phyloP scores from a whole-genome alignment of 164 flowering plant genomes.

The Berberis thunbergii region DNA sequence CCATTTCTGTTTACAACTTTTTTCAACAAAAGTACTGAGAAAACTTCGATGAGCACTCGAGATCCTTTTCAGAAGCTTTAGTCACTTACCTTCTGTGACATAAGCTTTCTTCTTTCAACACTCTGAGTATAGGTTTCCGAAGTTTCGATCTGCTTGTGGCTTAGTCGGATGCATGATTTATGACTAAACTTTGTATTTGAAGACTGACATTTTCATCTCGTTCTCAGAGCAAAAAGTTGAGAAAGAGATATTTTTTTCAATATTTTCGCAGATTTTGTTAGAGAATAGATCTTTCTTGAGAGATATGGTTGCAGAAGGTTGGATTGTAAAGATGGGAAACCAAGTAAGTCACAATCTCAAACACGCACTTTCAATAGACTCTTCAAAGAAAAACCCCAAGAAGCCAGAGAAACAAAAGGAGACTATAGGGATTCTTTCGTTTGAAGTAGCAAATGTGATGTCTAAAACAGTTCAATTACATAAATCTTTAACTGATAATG shows the following conservation, averaged over 20 bases:
- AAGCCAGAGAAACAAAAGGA: conserved; percentile 20
- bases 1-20: no score
- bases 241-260: neutral
- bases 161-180: no score
- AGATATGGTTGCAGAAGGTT: conserved; percentile 79
- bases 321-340: conserved; percentile 78
- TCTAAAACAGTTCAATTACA: conserved; percentile 73
- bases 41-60: no score
- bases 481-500: conserved; percentile 56
- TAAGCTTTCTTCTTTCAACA: no score
- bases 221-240: neutral
- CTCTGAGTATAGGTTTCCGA: no score
- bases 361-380: conserved; percentile 48
- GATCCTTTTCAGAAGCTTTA: no score
- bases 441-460: conserved; percentile 88
- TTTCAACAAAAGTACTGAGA: no score
- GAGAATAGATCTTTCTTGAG: neutral
- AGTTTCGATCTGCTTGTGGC: no score
- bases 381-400: conserved; percentile 36
- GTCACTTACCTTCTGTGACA: no score
- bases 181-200: no score
- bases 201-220: no score
- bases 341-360: conserved; percentile 88
- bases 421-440: conserved; percentile 78
- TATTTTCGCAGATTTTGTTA: neutral